Conservation (phyloP, 305 asterid genomes). For the Rubia occidens region DNA sequence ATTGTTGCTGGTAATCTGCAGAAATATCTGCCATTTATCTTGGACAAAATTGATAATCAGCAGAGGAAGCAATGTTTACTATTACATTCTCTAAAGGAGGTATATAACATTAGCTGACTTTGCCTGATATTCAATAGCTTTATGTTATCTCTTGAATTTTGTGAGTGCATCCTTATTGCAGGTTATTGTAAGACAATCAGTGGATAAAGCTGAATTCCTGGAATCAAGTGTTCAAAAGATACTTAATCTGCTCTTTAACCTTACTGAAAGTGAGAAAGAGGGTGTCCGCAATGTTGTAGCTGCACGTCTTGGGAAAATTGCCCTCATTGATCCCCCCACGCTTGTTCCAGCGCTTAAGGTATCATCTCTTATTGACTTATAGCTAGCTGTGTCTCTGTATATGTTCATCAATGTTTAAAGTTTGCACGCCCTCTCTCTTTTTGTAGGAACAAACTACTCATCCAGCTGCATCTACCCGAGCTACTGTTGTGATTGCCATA, state of each 20-base stretch:
- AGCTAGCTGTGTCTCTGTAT: neutral
- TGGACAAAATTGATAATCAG: conserved; percentile 98
- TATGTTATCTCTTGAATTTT: conserved; percentile 11
- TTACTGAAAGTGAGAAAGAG: conserved; percentile 99
- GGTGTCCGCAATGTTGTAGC: conserved; percentile 99
- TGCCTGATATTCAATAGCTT: conserved; percentile 2
- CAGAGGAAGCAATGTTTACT: conserved; percentile 95
- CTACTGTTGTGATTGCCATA: conserved; percentile 89
- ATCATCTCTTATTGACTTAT: conserved; percentile 9
- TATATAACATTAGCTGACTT: conserved; percentile 16
- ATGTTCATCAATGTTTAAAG: conserved; percentile 12
- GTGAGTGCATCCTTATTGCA: conserved; percentile 27
- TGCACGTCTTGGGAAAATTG: conserved; percentile 96
- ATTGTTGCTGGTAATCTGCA: conserved; percentile 96
- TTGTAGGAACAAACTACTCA: conserved; percentile 73
- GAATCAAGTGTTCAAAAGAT: conserved; percentile 91
- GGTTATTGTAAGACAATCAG: conserved; percentile 98
- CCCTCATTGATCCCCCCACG: conserved; percentile 90
- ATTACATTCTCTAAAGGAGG: conserved; percentile 98
- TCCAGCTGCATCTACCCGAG: conserved; percentile 92
- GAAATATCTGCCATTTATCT: conserved; percentile 85
- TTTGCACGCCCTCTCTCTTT: conserved; percentile 19
- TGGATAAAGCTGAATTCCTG: conserved; percentile 95
- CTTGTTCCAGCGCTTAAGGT: conserved; percentile 98
- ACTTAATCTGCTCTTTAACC: conserved; percentile 81